Conservation (phyloP, 257 asterid genomes). For the Jaltomata sinuosa region DNA sequence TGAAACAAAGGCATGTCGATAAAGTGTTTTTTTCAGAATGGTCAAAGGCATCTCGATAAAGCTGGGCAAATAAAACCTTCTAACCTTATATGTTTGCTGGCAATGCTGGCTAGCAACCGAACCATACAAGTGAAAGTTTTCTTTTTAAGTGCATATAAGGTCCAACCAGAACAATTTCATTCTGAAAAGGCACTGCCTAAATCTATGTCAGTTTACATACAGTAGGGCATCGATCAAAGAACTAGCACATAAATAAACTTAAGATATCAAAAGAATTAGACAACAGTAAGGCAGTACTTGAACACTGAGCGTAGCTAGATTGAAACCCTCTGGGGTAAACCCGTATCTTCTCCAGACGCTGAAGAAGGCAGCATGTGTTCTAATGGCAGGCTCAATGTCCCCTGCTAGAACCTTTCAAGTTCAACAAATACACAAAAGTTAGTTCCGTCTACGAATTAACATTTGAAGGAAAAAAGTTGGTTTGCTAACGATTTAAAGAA, state of each 20-base stretch:
- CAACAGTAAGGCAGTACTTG: slow-evolving; percentile 45
- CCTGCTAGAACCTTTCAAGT: slow-evolving; percentile 95
- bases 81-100: not conserved
- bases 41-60: not conserved
- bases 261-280: slow-evolving; percentile 3
- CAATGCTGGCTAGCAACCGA: not conserved
- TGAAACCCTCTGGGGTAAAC: slow-evolving; percentile 99
- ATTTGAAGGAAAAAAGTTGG: not conserved
- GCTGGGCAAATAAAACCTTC: not conserved
- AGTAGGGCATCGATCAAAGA: not conserved
- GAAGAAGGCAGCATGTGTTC: slow-evolving; percentile 93
- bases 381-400: slow-evolving; percentile 89
- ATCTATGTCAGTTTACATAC: not conserved
- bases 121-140: not conserved
- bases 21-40: not conserved
- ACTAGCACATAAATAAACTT: not conserved
- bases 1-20: not conserved
- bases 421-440: slow-evolving; percentile 21
- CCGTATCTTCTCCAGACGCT: slow-evolving; percentile 94
- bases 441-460: slow-evolving; percentile 1
- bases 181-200: not conserved
- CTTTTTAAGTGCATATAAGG: not conserved
- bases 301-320: slow-evolving; percentile 77
- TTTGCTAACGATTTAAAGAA: not conserved
- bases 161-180: not conserved